These are phyloP conservation scores for Strigomonas culicis DNA, from an alignment of 208 protist species.

Conservation along the genomic window DNA sequence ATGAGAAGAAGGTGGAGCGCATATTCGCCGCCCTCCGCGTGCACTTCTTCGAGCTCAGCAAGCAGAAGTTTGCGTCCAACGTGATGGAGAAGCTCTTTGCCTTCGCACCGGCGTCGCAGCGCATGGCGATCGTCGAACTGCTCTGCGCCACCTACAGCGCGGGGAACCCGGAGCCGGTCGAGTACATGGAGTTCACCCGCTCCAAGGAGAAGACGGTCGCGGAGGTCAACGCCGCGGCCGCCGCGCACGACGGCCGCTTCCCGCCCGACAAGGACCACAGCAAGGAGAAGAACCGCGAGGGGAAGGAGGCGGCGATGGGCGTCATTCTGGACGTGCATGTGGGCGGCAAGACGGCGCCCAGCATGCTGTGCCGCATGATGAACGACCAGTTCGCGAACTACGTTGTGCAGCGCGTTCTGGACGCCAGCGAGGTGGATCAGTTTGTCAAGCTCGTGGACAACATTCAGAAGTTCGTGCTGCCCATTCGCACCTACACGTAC, in stretches of 20 bases:
- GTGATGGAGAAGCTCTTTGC: slow-evolving; percentile 98
- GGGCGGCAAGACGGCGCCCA: slow-evolving; percentile 36
- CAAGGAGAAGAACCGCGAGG: slow-evolving; percentile 72
- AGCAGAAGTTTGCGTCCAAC: slow-evolving; percentile 99
- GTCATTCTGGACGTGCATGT: slow-evolving; percentile 50
- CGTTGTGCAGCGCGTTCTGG: slow-evolving; percentile 96
- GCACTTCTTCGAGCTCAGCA: slow-evolving; percentile 81
- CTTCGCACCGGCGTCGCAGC: slow-evolving; percentile 60
- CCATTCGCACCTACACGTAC: slow-evolving; percentile 94
- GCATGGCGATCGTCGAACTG: slow-evolving; percentile 85
- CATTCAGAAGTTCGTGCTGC: slow-evolving; percentile 85
- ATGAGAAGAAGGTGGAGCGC: slow-evolving; percentile 76
- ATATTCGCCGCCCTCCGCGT: slow-evolving; percentile 66
- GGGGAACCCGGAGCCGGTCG: slow-evolving; percentile 34
- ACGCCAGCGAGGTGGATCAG: slow-evolving; percentile 83
- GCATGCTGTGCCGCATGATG: slow-evolving; percentile 92
- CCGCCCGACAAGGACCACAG: slow-evolving; percentile 31
- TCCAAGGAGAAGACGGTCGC: slow-evolving; percentile 49
- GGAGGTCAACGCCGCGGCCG: slow-evolving; percentile 27
- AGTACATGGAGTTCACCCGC: slow-evolving; percentile 63
- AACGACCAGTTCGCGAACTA: slow-evolving; percentile 98
- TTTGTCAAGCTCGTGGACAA: slow-evolving; percentile 78
- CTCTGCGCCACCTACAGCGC: slow-evolving; percentile 56
- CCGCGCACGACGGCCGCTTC: slow-evolving; percentile 10
- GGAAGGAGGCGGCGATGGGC: slow-evolving; percentile 76